Conservation (phyloP, 768 basidiomycete genomes). For the Calvatia gigantea region DNA sequence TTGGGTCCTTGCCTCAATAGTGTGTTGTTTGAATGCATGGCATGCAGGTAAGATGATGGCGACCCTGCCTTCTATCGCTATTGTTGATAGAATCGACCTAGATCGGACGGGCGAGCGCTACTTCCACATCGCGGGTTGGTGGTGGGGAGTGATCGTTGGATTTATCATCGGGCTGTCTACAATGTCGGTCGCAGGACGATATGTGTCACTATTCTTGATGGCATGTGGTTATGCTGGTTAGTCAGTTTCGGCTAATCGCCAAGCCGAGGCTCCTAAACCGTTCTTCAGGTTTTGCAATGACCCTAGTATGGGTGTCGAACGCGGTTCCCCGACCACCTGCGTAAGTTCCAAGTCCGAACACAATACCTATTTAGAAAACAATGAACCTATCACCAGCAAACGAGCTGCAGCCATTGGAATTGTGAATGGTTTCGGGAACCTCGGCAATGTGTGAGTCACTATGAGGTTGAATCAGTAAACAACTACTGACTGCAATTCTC, state of each 20-base stretch:
- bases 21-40: slow-evolving; percentile 48
- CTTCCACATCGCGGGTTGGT: slow-evolving; percentile 49
- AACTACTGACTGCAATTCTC: not conserved
- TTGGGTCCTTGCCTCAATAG: slow-evolving; percentile 49
- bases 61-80: not conserved
- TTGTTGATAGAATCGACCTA: slow-evolving; percentile 1
- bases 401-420: slow-evolving; percentile 52
- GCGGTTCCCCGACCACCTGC: slow-evolving; percentile 52
- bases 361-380: not conserved
- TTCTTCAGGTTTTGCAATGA: slow-evolving; percentile 36
- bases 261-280: not conserved
- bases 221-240: slow-evolving; percentile 32
- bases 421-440: slow-evolving; percentile 51
- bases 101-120: slow-evolving; percentile 58
- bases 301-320: slow-evolving; percentile 57
- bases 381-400: slow-evolving; percentile 24
- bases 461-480: not conserved
- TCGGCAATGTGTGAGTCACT: slow-evolving; percentile 47
- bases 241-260: not conserved
- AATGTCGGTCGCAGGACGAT: slow-evolving; percentile 42
- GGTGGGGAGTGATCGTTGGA: slow-evolving; percentile 55
- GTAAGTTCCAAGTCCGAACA: not conserved
- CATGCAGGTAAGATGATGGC: slow-evolving; percentile 30
- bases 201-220: slow-evolving; percentile 61
- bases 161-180: slow-evolving; percentile 56